Evolutionary conservation across 768 basidiomycete genomes (phyloP).

Genomic region (Imleria badia): DNA sequence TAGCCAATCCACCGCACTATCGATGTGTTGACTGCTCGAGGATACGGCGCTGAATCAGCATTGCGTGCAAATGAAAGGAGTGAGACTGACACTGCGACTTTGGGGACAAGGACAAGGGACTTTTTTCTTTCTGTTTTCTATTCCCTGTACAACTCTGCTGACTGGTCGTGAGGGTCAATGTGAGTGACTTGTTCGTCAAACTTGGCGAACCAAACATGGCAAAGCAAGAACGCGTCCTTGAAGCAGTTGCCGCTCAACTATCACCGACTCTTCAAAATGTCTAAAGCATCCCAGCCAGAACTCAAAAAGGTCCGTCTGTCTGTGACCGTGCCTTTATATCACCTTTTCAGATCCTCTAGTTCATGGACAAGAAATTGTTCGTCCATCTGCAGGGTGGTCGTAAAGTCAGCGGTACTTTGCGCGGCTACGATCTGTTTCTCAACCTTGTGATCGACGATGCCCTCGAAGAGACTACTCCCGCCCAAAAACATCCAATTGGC

Average conservation of each 20-base stretch:
- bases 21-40: slow-evolving; percentile 1
- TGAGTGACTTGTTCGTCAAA: neutral
- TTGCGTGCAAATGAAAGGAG: neutral
- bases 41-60: slow-evolving; percentile 11
- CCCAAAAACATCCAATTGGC: slow-evolving; percentile 87
- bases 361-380: slow-evolving; percentile 98
- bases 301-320: slow-evolving; percentile 84
- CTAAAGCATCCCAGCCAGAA: slow-evolving; percentile 95
- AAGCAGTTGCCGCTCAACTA: neutral
- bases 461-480: slow-evolving; percentile 85
- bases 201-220: slow-evolving; percentile 29
- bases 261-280: slow-evolving; percentile 50
- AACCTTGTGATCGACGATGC: slow-evolving; percentile 98
- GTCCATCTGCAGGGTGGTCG: slow-evolving; percentile 92
- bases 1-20: slow-evolving; percentile 1
- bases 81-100: slow-evolving; percentile 15
- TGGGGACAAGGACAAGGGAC: neutral
- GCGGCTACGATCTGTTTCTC: slow-evolving; percentile 98
- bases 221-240: slow-evolving; percentile 25
- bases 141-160: neutral
- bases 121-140: neutral
- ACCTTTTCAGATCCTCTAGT: slow-evolving; percentile 45
- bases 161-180: neutral
- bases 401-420: slow-evolving; percentile 91
- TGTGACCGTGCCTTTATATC: neutral